A percentile compares a stretch with the other conserved stretches of the same genome.
Evolutionary conservation across 495 filamentous ascomycete genomes (phyloP).

Genomic region (Aspergillus hancockii): DNA sequence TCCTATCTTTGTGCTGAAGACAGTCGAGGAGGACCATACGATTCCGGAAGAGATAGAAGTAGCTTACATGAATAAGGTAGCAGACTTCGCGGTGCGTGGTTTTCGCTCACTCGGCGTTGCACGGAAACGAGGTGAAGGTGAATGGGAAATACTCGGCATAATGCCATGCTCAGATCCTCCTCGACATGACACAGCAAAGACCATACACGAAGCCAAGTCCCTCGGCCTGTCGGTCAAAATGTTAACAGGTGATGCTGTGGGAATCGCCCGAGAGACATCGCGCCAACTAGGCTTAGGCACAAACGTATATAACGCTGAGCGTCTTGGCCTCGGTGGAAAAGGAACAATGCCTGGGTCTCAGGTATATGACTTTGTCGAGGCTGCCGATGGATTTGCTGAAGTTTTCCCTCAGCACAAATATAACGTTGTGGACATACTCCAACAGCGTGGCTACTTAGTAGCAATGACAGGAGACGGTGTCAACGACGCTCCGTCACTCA

Average conservation of each 20-base stretch:
- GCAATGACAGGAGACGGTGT: constrained; percentile 99
- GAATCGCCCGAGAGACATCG: constrained; percentile 88
- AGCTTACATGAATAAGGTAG: constrained; percentile 86
- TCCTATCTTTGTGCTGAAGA: constrained; percentile 79
- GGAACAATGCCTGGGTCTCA: constrained; percentile 91
- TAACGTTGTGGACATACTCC: constrained; percentile 92
- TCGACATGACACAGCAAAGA: constrained; percentile 86
- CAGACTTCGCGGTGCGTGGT: constrained; percentile 87
- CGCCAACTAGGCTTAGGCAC: constrained; percentile 88
- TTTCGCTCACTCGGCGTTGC: constrained; percentile 92
- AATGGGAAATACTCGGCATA: constrained; percentile 91
- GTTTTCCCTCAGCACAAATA: constrained; percentile 98
- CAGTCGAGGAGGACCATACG: constrained; percentile 76
- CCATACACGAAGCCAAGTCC: constrained; percentile 83
- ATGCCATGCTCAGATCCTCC: constrained; percentile 93
- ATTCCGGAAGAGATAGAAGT: constrained; percentile 71
- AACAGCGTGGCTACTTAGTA: constrained; percentile 91
- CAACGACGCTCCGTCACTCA: constrained; percentile 93
- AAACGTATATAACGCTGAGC: constrained; percentile 91
- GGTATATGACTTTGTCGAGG: constrained; percentile 92
- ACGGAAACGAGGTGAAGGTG: constrained; percentile 72
- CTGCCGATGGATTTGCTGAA: constrained; percentile 90
- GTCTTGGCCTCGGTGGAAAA: constrained; percentile 78
- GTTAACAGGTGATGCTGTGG: constrained; percentile 94
- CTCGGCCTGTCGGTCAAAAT: constrained; percentile 93